These are phyloP conservation scores for Ilex aquifolium DNA, from an alignment of 257 asterid genomes.

Conservation along the genomic window DNA sequence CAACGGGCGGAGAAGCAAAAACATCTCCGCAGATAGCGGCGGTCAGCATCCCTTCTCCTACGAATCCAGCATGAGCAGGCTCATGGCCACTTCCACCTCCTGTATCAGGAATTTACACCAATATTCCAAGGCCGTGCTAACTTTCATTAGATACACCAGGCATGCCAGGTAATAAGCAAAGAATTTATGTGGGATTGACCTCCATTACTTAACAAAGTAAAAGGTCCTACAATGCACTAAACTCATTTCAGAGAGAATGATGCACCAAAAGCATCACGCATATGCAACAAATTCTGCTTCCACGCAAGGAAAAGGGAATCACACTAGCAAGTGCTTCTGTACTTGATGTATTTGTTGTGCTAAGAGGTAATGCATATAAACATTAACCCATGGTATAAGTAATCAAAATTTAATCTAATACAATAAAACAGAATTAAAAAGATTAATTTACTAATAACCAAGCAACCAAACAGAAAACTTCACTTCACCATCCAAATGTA, in stretches of 20 bases:
- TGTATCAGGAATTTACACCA: conserved; percentile 26
- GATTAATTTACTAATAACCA: background rate
- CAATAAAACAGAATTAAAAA: background rate
- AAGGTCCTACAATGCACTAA: background rate
- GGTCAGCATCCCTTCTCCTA: conserved; percentile 99
- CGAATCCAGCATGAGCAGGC: conserved; percentile 99
- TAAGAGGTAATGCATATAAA: background rate
- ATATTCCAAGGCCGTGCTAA: conserved; percentile 1
- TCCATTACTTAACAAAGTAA: background rate
- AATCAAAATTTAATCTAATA: background rate
- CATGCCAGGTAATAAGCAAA: too few species aligned
- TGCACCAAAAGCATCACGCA: background rate
- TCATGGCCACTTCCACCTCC: conserved; percentile 99
- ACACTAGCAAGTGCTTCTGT: background rate
- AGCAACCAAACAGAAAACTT: background rate
- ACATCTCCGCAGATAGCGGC: conserved; percentile 98
- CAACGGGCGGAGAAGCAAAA: conserved; percentile 91
- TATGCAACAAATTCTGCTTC: background rate
- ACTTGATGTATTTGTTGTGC: background rate
- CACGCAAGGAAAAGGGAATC: background rate
- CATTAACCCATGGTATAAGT: background rate
- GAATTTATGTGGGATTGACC: too few species aligned
- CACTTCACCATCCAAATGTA: background rate
- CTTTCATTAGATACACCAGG: too few species aligned
- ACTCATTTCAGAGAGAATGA: background rate